A percentile compares a stretch with the other conserved stretches of the same genome.
phyloP scores from a whole-genome alignment of 2,329 filamentous ascomycete species.

The Phialocephala subalpina region DNA sequence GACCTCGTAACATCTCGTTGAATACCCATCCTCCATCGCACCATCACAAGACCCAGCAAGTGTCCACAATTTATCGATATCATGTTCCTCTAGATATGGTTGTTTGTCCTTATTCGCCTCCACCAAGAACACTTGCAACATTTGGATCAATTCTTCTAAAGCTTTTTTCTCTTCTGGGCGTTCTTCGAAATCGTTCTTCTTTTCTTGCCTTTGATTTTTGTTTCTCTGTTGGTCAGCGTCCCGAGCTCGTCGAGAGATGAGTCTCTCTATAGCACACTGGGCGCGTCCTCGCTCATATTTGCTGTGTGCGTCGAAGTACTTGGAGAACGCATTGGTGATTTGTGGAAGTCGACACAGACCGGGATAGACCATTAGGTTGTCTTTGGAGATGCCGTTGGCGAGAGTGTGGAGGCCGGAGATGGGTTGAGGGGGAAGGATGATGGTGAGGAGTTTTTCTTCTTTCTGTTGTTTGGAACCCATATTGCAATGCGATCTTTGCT shows the following conservation, averaged over 20 bases:
- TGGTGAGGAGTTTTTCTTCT: neutral
- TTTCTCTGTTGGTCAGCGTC: neutral
- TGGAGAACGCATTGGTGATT: neutral
- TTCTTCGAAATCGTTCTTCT: neutral
- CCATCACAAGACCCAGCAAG: neutral
- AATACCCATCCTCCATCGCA: conserved; percentile 2
- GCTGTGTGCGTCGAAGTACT: neutral
- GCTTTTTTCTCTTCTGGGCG: neutral
- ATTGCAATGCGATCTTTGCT: neutral
- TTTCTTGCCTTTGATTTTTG: neutral
- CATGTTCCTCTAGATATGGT: neutral
- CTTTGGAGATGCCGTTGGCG: neutral
- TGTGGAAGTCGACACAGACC: neutral
- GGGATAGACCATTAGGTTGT: neutral
- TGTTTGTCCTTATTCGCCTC: neutral
- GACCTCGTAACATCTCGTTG: neutral
- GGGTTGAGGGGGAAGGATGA: neutral
- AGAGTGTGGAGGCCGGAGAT: neutral
- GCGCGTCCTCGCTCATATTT: neutral
- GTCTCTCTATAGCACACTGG: neutral
- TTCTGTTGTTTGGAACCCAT: neutral
- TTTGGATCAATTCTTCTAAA: neutral
- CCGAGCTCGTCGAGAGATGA: neutral
- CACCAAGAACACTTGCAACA: neutral
- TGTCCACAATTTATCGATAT: neutral